A percentile compares a stretch with the other conserved stretches of the same genome.
These are phyloP conservation scores for Sugiyamaella valdiviana DNA, from an alignment of 805 yeast genomes.

Conservation along the genomic window DNA sequence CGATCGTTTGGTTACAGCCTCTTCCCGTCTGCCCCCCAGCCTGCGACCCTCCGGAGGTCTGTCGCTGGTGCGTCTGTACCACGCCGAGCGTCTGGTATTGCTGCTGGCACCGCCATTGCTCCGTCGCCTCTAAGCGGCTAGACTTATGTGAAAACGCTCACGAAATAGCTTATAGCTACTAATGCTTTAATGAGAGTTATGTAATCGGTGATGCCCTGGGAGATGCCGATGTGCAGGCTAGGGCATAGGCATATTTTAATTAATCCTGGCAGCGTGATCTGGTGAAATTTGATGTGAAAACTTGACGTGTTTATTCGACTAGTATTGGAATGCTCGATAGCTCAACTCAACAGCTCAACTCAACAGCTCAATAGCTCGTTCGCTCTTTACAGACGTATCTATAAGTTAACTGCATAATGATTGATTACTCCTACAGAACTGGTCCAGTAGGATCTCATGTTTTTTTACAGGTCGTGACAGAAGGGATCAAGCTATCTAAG, in stretches of 20 bases:
- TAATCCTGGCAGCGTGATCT: too few species aligned
- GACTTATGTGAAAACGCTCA: background rate
- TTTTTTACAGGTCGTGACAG: background rate
- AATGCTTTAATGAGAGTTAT: too few species aligned
- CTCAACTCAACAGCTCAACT: too few species aligned
- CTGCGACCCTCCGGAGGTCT: background rate
- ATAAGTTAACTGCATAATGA: background rate
- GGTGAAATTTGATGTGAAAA: too few species aligned
- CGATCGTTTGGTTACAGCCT: conserved; percentile 22
- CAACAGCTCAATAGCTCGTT: too few species aligned
- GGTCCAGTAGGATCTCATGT: background rate
- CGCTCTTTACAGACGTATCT: too few species aligned
- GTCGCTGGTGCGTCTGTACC: background rate
- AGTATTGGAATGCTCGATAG: too few species aligned
- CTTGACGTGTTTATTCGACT: too few species aligned
- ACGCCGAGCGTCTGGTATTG: background rate
- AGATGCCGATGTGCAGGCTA: too few species aligned
- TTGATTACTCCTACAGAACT: background rate
- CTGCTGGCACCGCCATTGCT: background rate
- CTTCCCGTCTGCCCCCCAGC: conserved; percentile 10
- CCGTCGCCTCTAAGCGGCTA: background rate
- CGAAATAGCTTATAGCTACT: background rate
- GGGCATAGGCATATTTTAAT: too few species aligned
- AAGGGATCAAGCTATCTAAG: conserved; percentile 47
- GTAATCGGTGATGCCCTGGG: too few species aligned